A percentile compares a stretch with the other conserved stretches of the same genome.
Conservation (phyloP, 129 eudicot genomes). For the Flaveria robusta region DNA sequence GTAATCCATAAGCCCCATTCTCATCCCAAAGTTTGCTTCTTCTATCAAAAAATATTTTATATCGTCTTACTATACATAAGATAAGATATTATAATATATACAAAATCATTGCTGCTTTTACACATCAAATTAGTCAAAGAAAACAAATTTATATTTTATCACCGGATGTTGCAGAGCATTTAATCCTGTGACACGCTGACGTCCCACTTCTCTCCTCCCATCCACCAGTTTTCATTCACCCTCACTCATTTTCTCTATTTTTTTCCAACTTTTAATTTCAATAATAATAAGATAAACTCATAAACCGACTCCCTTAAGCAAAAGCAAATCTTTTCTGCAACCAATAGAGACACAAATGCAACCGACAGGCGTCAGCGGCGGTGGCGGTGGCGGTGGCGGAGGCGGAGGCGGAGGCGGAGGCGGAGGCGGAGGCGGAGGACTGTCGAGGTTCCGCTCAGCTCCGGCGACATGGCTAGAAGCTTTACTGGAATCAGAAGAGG, state of each 20-base stretch:
- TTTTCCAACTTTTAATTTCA: no score
- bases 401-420: constrained; percentile 12
- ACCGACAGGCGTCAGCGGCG: constrained; percentile 34
- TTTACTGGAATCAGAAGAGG: constrained; percentile 67
- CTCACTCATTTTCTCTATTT: not conserved
- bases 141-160: not conserved
- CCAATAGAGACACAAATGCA: constrained; percentile 43
- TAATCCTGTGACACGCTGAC: constrained; percentile 30
- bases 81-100: no score
- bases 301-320: not conserved
- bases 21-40: no score
- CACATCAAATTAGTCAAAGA: no score
- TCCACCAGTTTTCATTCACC: constrained; percentile 26
- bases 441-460: constrained; percentile 87
- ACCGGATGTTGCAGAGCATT: constrained; percentile 35
- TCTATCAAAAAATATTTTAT: no score
- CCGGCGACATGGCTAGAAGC: constrained; percentile 99
- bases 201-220: constrained; percentile 27
- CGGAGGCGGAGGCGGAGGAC: constrained; percentile 44
- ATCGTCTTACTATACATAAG: no score
- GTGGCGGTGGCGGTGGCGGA: constrained; percentile 8
- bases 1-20: no score
- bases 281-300: not conserved
- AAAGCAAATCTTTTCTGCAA: constrained; percentile 21
- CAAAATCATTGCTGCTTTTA: no score